Evolutionary conservation across 768 basidiomycete species (phyloP).

Genomic region (Tylopilus subfusipes): DNA sequence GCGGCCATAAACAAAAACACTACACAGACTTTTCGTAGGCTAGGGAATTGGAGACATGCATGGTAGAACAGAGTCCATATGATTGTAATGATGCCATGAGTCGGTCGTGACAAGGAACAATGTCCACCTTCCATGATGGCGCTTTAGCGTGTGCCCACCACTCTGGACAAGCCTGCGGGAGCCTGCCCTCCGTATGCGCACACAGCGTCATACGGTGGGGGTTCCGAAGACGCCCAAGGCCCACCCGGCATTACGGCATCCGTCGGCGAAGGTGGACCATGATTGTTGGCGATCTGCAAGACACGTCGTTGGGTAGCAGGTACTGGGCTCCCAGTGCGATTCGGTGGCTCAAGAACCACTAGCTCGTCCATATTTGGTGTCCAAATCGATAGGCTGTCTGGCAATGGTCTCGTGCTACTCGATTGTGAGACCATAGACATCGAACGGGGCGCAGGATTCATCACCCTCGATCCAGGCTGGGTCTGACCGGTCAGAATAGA

Average conservation of each 20-base stretch:
- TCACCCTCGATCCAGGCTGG: constrained; percentile 7
- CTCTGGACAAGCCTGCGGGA: not conserved
- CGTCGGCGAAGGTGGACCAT: constrained; percentile 19
- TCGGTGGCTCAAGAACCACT: constrained; percentile 11
- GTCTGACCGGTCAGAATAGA: constrained; percentile 37
- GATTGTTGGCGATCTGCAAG: constrained; percentile 31
- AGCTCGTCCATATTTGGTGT: constrained; percentile 23
- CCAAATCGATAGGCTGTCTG: constrained; percentile 7
- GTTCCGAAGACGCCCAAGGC: not conserved
- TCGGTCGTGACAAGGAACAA: constrained; percentile 9
- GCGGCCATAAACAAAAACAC: constrained; percentile 3
- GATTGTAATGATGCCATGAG: not conserved
- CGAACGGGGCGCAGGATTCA: constrained; percentile 12
- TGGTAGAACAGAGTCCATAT: not conserved
- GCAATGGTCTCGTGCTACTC: constrained; percentile 8
- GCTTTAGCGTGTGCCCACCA: constrained; percentile 12
- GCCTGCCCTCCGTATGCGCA: constrained; percentile 28
- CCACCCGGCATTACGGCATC: constrained; percentile 1
- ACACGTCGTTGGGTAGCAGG: constrained; percentile 20
- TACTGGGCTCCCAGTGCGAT: constrained; percentile 22
- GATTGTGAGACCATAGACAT: constrained; percentile 22
- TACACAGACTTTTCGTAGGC: constrained; percentile 16
- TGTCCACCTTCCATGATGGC: constrained; percentile 3
- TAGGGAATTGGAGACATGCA: constrained; percentile 11
- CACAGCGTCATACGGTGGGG: constrained; percentile 15